Base-by-base conservation (phyloP, 352 stramenopile genomes). In the Globisporangium yorkense region DNA sequence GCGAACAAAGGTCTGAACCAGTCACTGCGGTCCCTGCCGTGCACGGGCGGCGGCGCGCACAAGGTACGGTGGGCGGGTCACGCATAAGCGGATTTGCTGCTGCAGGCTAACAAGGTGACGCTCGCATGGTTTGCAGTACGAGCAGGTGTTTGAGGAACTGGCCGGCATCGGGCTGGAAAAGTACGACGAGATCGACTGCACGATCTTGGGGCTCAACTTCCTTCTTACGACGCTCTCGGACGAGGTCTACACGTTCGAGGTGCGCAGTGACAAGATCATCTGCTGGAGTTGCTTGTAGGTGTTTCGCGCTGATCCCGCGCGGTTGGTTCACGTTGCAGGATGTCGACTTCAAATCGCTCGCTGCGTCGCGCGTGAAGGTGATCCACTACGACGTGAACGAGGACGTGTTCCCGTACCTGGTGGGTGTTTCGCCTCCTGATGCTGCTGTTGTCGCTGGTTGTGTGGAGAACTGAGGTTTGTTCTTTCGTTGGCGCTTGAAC, bases 241-340 rank as follows among this genome's bases (percentile, higher is more conserved):
- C 58, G 97, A 99, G 87, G 97, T 97, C 58, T 99, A 98, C 70
- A 99, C 96, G 31, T 99, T 98, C 72, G 88, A 97, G 73, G 92
- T 96, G 53, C 20, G 10, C 3, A 3, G 21, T 5, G 35, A 15
- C 35, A 5, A 1, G 12, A 3, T 43, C 12, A 0, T 20, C 10
- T 54, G 35, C 0, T 33, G 31, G 12, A 41, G 9, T 41, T 41
- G 35, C 0, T 13, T 4, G 12, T 41, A 4, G 31, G 1, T 15
- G 35, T 4, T 41, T 13, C 10, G 35, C 4, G 10, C 35, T 41
- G 35, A 41, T 5, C 2, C 35, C 12, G 35, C 12, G 7, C 35
- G 35, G 31, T n/a, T 27, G 39, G 16, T n/a, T 56, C 9, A 5
- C 5, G 7, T 18, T 24, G 27, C 41, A 90, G 74, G 85, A 94